Conservation (phyloP, 192 early-diverging fungal genomes). For the Coemansia reversa region DNA sequence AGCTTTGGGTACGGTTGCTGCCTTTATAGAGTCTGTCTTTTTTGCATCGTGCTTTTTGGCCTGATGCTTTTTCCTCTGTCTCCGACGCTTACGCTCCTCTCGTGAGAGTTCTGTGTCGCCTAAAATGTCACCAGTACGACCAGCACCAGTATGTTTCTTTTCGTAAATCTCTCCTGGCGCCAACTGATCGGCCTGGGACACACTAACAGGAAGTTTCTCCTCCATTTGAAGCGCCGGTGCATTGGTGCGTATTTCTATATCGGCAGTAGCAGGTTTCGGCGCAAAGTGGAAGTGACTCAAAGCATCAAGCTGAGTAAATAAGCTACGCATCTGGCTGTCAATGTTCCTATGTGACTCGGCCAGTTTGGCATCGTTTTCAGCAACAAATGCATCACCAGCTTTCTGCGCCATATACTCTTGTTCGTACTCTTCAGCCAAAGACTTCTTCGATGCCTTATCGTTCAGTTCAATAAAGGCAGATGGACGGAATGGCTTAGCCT, state of each 20-base stretch:
- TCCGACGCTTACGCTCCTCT: slow-evolving; percentile 70
- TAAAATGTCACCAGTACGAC: slow-evolving; percentile 62
- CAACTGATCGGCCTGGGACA: slow-evolving; percentile 75
- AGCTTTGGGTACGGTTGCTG: not conserved
- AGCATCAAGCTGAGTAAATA: slow-evolving; percentile 86
- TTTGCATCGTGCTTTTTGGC: slow-evolving; percentile 54
- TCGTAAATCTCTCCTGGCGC: slow-evolving; percentile 92
- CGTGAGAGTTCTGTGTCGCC: slow-evolving; percentile 76
- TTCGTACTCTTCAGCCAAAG: slow-evolving; percentile 90
- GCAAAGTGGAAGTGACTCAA: slow-evolving; percentile 93
- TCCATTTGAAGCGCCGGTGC: slow-evolving; percentile 91
- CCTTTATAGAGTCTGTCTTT: slow-evolving; percentile 3
- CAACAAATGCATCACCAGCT: slow-evolving; percentile 44
- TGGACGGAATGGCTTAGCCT: slow-evolving; percentile 67
- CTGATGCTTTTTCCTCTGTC: slow-evolving; percentile 66
- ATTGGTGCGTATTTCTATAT: slow-evolving; percentile 73
- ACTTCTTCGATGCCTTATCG: slow-evolving; percentile 84
- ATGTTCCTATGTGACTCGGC: slow-evolving; percentile 85
- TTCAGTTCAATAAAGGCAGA: slow-evolving; percentile 76
- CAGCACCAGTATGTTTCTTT: slow-evolving; percentile 58
- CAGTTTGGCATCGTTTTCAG: slow-evolving; percentile 69
- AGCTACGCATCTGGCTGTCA: slow-evolving; percentile 67
- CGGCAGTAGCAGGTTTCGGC: slow-evolving; percentile 75
- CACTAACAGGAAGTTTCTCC: slow-evolving; percentile 87
- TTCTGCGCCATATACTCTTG: slow-evolving; percentile 76